Evolutionary conservation across 31 red algal genomes (phyloP), one percentile per base, ranked within the genome.

Genomic region (Asparagopsis taxiformis): DNA sequence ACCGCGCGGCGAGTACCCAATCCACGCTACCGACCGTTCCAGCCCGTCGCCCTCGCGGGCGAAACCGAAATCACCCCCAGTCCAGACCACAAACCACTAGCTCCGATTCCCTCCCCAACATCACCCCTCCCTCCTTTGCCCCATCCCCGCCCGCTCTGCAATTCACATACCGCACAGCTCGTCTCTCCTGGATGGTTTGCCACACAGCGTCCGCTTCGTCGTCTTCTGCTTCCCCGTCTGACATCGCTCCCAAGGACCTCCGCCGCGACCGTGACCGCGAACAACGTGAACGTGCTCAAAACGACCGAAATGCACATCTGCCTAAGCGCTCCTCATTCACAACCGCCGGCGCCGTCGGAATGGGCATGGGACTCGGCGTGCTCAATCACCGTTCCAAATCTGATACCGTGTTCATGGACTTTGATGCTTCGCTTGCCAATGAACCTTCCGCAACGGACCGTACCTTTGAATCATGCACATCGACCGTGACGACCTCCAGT

Each of bases 341-440:
- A 21, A 0, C 24, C 25, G 58, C 58, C 23, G 31, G 23, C 23
- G 58, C 31, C 58, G 29, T 62, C 13, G 58, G 26, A 19, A 5
- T 62, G 3, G 58, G 58, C 31, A 25, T 62, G 26, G 58, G 58
- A 19, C 23, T 62, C 20, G 31, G 31, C 29, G 20, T 62, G 31
- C 25, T 62, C 58, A 13, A 22, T 13, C 19, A 62, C 5, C 58
- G n/a, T 29, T 28, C 58, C 3, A 25, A 62, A 32, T 62, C 58
- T 13, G 58, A 62, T n/a, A 26, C 58, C 5, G 58, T 62, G 3
- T 32, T 62, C 58, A 62, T 62, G 58, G 58, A 62, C 5, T 62
- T 62, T 62, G 58, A 32, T 13, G 41, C 41, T 46, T 46, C 41
- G 13, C 41, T 9, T 46, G 13, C 13, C 41, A 13, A 46, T 13